Evolutionary conservation across 305 asterid genomes (phyloP), one percentile per base, ranked within the genome.

Genomic region (Fraxinus velutina): DNA sequence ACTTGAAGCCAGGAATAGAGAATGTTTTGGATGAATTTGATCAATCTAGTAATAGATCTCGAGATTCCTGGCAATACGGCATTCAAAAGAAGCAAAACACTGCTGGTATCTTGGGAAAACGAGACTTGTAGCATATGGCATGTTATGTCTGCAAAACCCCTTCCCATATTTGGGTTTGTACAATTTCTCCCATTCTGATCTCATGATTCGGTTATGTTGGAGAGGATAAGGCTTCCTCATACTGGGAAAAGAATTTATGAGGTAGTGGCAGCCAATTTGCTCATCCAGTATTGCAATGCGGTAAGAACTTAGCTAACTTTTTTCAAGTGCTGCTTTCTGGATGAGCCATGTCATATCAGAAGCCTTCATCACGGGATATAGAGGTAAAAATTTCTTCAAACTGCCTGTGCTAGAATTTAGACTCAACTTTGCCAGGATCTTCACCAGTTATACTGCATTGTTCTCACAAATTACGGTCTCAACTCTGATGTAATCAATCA

Each of bases 31-130:
- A 91, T 83, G 98, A 90, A 81, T 87, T 89, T 82, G 96, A 90
- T 87, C 91, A 90, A 47, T 83, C 97, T 76, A 86, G 84, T 78
- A 97, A 93, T 82, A 90, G 89, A 88, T 87, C 93, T 79, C 88
- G 95, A 85, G 96, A 89, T 89, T 83, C 90, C 78, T 93, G 97
- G 97, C 97, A 90, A 82, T 84, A 88, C 73, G 93, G 95, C 77
- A 77, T 88, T 83, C 95, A 84, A 75, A 93, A 88, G 84, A 92
- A 85, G 88, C 97, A 90, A 82, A 91, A 90, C 86, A 62, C 83
- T 78, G 77, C 88, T 37, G 95, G 94, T 82, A 84, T 85, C 85
- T 64, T 83, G 77, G 97, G 93, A 84, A 94, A 89, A 86, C 87
- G 93, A 80, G 97, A 92, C 78, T 33, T 83, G 82, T 91, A 90